Evolutionary conservation across 345 rosid genomes (phyloP).

Genomic region (Lepidium africanum): DNA sequence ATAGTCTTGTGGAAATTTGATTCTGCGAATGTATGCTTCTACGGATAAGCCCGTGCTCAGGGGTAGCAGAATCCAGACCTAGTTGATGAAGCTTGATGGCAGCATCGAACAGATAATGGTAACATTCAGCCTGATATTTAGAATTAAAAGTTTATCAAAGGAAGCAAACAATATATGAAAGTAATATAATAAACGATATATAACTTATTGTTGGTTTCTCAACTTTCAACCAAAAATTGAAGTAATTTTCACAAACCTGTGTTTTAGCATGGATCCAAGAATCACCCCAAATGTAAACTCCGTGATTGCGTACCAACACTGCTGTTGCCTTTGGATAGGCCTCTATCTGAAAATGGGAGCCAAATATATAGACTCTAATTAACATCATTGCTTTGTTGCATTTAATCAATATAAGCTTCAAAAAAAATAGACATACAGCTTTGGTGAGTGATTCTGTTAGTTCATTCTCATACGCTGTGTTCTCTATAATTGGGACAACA

Average conservation of each 20-base stretch:
- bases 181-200: not conserved
- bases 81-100: conserved; percentile 83
- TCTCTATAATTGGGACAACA: conserved; percentile 91
- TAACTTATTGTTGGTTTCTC: not conserved
- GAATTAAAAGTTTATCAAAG: not conserved
- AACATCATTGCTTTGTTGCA: not conserved
- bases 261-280: conserved; percentile 98
- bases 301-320: conserved; percentile 95
- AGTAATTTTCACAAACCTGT: conserved; percentile 51
- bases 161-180: conserved; percentile 2
- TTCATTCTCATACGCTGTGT: conserved; percentile 83
- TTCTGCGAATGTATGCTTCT: conserved; percentile 33
- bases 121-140: conserved; percentile 75
- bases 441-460: conserved; percentile 86
- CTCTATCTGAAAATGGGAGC: conserved; percentile 45
- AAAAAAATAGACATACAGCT: conserved; percentile 46
- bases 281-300: conserved; percentile 92
- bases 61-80: conserved; percentile 69
- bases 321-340: conserved; percentile 92
- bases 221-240: conserved; percentile 1
- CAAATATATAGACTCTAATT: not conserved
- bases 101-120: conserved; percentile 89
- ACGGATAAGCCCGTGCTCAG: conserved; percentile 61
- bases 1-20: conserved; percentile 18
- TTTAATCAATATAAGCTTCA: not conserved